phyloP scores from a whole-genome alignment of 2,329 filamentous ascomycete genomes.

The Capronia coronata region DNA sequence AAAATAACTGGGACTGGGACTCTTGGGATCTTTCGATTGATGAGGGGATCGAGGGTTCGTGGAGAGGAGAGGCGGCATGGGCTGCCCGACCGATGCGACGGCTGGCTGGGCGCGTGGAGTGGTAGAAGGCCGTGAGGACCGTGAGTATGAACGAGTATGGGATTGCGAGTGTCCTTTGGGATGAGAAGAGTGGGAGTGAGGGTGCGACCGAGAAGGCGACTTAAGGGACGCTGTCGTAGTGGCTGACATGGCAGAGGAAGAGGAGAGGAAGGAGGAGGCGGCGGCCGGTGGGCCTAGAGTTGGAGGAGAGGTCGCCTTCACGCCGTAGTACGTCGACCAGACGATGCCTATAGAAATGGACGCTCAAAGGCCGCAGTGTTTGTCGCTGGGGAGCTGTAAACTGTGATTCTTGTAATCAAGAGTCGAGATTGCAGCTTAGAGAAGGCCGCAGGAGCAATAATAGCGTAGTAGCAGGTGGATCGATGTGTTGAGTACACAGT shows the following conservation, averaged over 20 bases:
- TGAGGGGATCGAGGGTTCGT: slow-evolving; percentile 40
- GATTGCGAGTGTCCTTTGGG: slow-evolving; percentile 18
- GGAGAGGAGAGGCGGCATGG: slow-evolving; percentile 48
- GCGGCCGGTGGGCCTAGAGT: slow-evolving; percentile 3
- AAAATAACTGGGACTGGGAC: slow-evolving; percentile 77
- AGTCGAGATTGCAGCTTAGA: background rate
- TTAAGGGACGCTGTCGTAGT: slow-evolving; percentile 29
- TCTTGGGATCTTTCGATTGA: slow-evolving; percentile 28
- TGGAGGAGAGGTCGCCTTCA: slow-evolving; percentile 9
- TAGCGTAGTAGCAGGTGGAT: too few species aligned
- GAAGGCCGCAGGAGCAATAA: too few species aligned
- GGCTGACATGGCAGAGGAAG: slow-evolving; percentile 27
- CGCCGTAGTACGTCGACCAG: background rate
- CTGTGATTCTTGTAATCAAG: too few species aligned
- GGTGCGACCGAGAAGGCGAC: slow-evolving; percentile 24
- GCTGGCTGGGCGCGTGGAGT: slow-evolving; percentile 52
- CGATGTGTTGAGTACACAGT: too few species aligned
- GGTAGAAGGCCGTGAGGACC: slow-evolving; percentile 30
- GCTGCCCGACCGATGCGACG: slow-evolving; percentile 51
- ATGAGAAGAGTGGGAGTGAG: slow-evolving; percentile 13
- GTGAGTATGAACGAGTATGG: slow-evolving; percentile 27
- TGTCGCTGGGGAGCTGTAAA: too few species aligned
- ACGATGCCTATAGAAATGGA: background rate
- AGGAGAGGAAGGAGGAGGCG: background rate
- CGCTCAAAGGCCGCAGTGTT: background rate